Conservation (phyloP, 2,329 filamentous ascomycete genomes). For the Trichoderma oligosporum region DNA sequence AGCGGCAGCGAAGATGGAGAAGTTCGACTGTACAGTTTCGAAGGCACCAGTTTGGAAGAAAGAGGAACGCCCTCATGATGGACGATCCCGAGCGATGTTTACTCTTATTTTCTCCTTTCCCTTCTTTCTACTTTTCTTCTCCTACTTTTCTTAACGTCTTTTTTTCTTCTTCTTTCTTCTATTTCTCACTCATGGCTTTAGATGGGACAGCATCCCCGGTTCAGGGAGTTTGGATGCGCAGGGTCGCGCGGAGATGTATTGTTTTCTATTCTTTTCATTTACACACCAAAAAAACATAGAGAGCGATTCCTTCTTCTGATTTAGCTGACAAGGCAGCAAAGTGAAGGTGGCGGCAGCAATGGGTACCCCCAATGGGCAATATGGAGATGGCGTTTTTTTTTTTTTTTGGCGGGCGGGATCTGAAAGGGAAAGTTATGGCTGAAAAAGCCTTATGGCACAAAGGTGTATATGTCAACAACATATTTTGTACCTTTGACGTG, state of each 20-base stretch:
- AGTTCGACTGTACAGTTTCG: constrained; percentile 78
- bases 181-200: background rate
- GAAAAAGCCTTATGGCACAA: too few species aligned
- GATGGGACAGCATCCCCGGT: background rate
- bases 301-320: constrained; percentile 4
- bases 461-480: too few species aligned
- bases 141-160: background rate
- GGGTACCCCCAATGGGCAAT: background rate
- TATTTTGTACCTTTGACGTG: too few species aligned
- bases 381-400: constrained; percentile 7
- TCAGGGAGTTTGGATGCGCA: background rate
- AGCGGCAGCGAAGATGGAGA: constrained; percentile 93
- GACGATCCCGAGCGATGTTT: background rate
- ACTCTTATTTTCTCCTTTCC: background rate
- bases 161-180: background rate
- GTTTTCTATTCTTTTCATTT: background rate
- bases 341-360: background rate
- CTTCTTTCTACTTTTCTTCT: background rate
- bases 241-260: background rate
- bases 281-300: constrained; percentile 9
- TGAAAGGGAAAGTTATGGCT: too few species aligned
- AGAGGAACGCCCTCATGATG: constrained; percentile 48
- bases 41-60: constrained; percentile 48
- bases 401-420: too few species aligned
- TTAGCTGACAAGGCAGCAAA: background rate